Percentiles rank a stretch among this genome's conserved stretches.
Evolutionary conservation across 331 rosid species (phyloP).

Genomic region (Cydonia oblonga): DNA sequence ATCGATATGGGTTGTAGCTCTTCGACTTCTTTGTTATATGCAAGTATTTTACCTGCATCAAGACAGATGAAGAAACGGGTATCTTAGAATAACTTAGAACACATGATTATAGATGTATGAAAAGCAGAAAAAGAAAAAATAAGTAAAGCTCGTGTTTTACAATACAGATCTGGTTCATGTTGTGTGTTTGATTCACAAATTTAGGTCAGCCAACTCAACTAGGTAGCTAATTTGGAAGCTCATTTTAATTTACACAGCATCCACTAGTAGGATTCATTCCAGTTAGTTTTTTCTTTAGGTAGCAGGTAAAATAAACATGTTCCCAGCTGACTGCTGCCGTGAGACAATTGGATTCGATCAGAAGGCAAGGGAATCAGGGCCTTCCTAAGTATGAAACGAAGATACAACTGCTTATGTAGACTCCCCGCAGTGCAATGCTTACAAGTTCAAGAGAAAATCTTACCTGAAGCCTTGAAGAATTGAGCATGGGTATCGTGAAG

Average conservation of each 20-base stretch:
- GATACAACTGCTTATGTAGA: not conserved
- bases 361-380: not conserved
- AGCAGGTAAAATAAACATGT: not conserved
- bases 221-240: not conserved
- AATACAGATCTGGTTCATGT: not conserved
- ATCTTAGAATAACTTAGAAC: slow-evolving; percentile 4
- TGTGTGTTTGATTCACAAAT: not conserved
- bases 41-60: slow-evolving; percentile 79
- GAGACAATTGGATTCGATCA: not conserved
- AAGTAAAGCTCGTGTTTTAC: not conserved
- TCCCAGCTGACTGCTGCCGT: not conserved
- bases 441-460: not conserved
- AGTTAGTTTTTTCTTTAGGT: not conserved
- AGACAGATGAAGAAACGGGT: slow-evolving; percentile 5
- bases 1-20: slow-evolving; percentile 61
- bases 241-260: not conserved
- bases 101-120: not conserved
- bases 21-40: slow-evolving; percentile 73
- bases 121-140: not conserved
- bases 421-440: not conserved
- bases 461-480: slow-evolving; percentile 83
- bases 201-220: not conserved
- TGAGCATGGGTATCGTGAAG: slow-evolving; percentile 78
- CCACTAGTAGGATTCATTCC: not conserved
- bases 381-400: not conserved